A percentile compares a stretch with the other conserved stretches of the same genome.
These are phyloP conservation scores for Heimioporus punctisporus DNA, from an alignment of 1,284 basidiomycete species.

Conservation along the genomic window DNA sequence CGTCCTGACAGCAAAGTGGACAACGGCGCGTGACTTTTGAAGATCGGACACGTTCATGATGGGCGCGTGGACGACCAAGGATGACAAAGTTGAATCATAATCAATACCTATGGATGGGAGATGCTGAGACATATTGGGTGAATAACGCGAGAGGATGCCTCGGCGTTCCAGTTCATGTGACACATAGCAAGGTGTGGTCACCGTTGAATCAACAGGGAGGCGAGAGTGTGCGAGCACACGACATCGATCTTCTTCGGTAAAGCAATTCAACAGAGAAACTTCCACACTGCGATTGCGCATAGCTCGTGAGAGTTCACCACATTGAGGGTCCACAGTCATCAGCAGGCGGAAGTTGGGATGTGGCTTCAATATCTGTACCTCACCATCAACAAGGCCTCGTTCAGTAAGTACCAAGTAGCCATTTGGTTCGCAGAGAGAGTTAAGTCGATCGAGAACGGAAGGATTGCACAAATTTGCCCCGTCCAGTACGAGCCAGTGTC, in stretches of 20 bases:
- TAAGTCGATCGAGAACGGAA: slow-evolving; percentile 96
- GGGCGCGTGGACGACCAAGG: slow-evolving; percentile 41
- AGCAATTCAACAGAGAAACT: slow-evolving; percentile 52
- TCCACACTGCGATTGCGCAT: slow-evolving; percentile 99
- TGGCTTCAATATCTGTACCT: slow-evolving; percentile 77
- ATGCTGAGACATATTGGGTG: not conserved
- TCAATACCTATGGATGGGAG: slow-evolving; percentile 39
- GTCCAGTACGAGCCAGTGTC: slow-evolving; percentile 92
- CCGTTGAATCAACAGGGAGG: slow-evolving; percentile 39
- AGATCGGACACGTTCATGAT: slow-evolving; percentile 21
- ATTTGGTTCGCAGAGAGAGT: slow-evolving; percentile 92
- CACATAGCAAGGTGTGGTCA: slow-evolving; percentile 9
- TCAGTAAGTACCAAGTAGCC: slow-evolving; percentile 89
- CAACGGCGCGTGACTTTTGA: slow-evolving; percentile 28
- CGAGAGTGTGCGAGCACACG: slow-evolving; percentile 52
- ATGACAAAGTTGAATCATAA: slow-evolving; percentile 50
- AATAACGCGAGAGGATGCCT: slow-evolving; percentile 16
- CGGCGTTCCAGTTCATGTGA: slow-evolving; percentile 32
- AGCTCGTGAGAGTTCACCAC: slow-evolving; percentile 95
- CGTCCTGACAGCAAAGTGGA: slow-evolving; percentile 46
- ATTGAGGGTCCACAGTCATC: slow-evolving; percentile 91
- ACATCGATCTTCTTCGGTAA: slow-evolving; percentile 45
- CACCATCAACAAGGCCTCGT: slow-evolving; percentile 82
- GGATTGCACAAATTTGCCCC: slow-evolving; percentile 96
- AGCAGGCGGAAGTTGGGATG: slow-evolving; percentile 93